A percentile compares a stretch with the other conserved stretches of the same genome.
These are phyloP conservation scores for Gossypium gossypioides DNA, from an alignment of 441 rosid genomes.

Conservation along the genomic window DNA sequence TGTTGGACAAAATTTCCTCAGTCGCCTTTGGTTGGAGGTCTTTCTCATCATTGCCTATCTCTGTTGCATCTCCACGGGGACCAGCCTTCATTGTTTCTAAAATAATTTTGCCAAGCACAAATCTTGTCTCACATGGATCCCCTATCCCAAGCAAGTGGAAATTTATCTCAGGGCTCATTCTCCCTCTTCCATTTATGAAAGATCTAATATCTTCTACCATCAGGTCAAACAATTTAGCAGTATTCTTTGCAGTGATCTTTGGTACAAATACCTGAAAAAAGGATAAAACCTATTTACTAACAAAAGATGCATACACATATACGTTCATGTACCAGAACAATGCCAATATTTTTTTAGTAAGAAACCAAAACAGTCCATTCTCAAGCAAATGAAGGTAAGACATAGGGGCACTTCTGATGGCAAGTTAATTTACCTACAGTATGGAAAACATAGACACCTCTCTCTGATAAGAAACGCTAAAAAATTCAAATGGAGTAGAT, in stretches of 20 bases:
- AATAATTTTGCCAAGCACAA: slow-evolving; percentile 69
- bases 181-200: slow-evolving; percentile 26
- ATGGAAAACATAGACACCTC: background rate
- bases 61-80: slow-evolving; percentile 19
- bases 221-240: slow-evolving; percentile 36
- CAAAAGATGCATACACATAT: background rate
- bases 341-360: background rate
- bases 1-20: slow-evolving; percentile 12
- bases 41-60: slow-evolving; percentile 18
- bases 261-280: slow-evolving; percentile 54
- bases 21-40: slow-evolving; percentile 8
- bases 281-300: slow-evolving; percentile 7
- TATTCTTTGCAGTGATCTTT: slow-evolving; percentile 29
- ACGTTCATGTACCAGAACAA: background rate
- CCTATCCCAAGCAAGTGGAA: slow-evolving; percentile 49
- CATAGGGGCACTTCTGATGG: background rate
- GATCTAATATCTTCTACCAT: slow-evolving; percentile 33
- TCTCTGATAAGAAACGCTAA: background rate
- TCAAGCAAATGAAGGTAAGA: background rate
- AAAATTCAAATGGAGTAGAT: background rate
- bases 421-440: background rate
- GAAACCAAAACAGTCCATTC: slow-evolving; percentile 1
- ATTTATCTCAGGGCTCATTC: slow-evolving; percentile 29
- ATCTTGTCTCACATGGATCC: slow-evolving; percentile 43
- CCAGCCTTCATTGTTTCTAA: slow-evolving; percentile 48